A percentile compares a stretch with the other conserved stretches of the same genome.
phyloP scores from a whole-genome alignment of 495 filamentous ascomycete genomes.

The Astrothelium subdiscretum region DNA sequence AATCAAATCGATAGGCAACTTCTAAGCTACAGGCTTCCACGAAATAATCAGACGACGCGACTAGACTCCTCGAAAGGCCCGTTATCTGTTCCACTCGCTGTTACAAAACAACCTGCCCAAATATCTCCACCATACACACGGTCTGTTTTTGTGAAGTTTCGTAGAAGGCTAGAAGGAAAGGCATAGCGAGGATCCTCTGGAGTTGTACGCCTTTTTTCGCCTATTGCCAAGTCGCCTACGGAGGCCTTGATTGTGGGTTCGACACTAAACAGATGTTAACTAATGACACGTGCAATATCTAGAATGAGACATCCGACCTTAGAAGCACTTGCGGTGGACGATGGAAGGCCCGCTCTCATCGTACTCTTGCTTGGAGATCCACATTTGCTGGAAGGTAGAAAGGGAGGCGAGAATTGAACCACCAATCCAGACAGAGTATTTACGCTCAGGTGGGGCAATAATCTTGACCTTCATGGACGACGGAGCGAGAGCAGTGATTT shows the following conservation, averaged over 20 bases:
- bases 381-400: conserved; percentile 99
- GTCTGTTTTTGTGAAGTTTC: not conserved
- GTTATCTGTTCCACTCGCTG: not conserved
- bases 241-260: not conserved
- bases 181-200: not conserved
- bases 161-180: not conserved
- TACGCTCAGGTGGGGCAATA: conserved; percentile 65
- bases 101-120: not conserved
- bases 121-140: not conserved
- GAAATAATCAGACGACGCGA: not conserved
- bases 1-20: not conserved
- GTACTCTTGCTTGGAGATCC: conserved; percentile 99
- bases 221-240: not conserved
- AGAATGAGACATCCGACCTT: conserved; percentile 45
- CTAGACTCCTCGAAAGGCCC: not conserved
- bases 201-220: not conserved
- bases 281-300: not conserved
- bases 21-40: not conserved
- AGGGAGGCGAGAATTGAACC: conserved; percentile 98
- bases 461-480: conserved; percentile 86
- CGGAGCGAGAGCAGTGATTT: conserved; percentile 97
- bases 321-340: conserved; percentile 99
- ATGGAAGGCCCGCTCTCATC: conserved; percentile 99
- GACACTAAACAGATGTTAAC: conserved; percentile 5
- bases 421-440: conserved; percentile 98